Base-by-base conservation (phyloP, 345 rosid genomes). In the thale cress (Arabidopsis thaliana) region DNA sequence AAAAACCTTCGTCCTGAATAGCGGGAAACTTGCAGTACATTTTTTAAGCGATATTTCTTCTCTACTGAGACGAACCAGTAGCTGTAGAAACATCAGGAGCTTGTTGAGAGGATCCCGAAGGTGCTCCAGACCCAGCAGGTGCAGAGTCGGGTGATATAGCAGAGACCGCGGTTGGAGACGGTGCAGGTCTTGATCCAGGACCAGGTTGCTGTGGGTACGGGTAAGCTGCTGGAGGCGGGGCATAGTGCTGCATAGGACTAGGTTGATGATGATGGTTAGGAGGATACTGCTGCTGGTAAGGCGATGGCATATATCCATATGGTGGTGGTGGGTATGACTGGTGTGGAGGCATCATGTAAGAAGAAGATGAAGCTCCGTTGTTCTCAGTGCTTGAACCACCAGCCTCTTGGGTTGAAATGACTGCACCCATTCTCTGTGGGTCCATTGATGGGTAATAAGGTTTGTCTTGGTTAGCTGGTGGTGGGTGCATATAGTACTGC, bases 401-500 rank as follows among this genome's bases (percentile, higher is more conserved):
- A n/a, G 89, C 91, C 52, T 94, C 98, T 59, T 91, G 91, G 62
- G 87, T 76, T 25, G 88, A 88, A 71, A 90, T 73, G 75, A 90
- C 59, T 2, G 97, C 97, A 58, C 97, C 98, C 98, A 94, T 94
- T 75, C 98, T 80, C 61, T 94, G 98, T 60, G 98, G 98, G 79
- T 94, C 97, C 96, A 91, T 94, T 25, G 97, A 94, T 34, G 98
- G 97, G 79, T 94, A 94, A 59, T 63, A 88, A 8, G 96, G 72
- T 79, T 89, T 81, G 42, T 75, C 91, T 81, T 84, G 97, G 68
- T 82, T 56, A 4, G 72, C 82, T 8, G 88, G 90, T 58, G 84
- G 84, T 28, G 89, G 90, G 7, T 89, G 91, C 75, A 88, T 88
- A 74, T 85, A 91, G 78, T 87, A 91, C 37, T 80, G 95, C 82